phyloP scores from a whole-genome alignment of 192 early-diverging fungal species.

The Dimargaris xerosporica region DNA sequence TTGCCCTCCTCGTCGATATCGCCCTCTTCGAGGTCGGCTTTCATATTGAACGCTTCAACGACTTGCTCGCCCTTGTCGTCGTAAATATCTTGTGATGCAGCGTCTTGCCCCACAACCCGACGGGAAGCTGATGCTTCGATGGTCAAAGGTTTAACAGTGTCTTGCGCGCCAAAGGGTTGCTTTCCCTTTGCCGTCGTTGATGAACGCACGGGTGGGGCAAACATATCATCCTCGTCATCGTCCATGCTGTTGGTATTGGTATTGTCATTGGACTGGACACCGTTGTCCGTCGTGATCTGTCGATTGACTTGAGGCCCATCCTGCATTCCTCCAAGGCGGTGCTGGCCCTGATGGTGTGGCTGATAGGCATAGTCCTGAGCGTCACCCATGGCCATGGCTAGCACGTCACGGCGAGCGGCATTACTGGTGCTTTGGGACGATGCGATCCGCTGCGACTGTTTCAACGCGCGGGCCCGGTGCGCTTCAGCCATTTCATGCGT shows the following conservation, averaged over 20 bases:
- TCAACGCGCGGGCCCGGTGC: background rate
- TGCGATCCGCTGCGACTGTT: too few relatives aligned
- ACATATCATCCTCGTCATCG: slow-evolving; percentile 43
- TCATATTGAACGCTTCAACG: slow-evolving; percentile 64
- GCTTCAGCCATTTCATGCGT: background rate
- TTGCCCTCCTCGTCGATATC: slow-evolving; percentile 49
- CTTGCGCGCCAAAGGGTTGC: slow-evolving; percentile 7
- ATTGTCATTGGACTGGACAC: slow-evolving; percentile 20
- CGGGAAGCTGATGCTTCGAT: slow-evolving; percentile 16
- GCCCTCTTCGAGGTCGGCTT: slow-evolving; percentile 53
- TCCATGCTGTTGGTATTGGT: slow-evolving; percentile 13
- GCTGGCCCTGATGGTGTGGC: too few relatives aligned
- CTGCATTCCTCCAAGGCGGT: background rate
- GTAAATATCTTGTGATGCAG: slow-evolving; percentile 32
- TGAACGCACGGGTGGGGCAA: slow-evolving; percentile 22
- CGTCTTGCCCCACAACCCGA: slow-evolving; percentile 40
- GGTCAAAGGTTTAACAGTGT: slow-evolving; percentile 12
- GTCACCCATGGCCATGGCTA: slow-evolving; percentile 18
- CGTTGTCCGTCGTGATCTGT: slow-evolving; percentile 21
- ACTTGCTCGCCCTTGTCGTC: slow-evolving; percentile 43
- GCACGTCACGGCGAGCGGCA: slow-evolving; percentile 13
- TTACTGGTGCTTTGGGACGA: slow-evolving; percentile 5
- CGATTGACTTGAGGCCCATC: slow-evolving; percentile 18
- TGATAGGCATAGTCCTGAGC: background rate
- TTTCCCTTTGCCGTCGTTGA: slow-evolving; percentile 12